Evolutionary conservation across 2,329 filamentous ascomycete species (phyloP).

Genomic region (Atkinsonella hypoxylon): DNA sequence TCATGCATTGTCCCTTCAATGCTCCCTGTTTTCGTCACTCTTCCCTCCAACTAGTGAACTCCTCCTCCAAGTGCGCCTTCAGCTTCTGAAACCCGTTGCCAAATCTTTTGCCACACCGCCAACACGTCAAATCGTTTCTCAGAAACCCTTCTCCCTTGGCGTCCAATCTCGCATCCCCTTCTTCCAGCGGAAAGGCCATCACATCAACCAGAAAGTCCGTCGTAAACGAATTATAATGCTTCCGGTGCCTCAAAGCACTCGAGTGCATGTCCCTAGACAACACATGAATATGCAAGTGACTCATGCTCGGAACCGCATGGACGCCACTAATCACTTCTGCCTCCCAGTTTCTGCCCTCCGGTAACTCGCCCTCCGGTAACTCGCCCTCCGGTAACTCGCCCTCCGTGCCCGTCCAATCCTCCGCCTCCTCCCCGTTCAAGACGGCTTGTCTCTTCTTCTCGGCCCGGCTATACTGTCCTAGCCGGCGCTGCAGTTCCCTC

Average conservation of each 20-base stretch:
- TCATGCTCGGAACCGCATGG: conserved; percentile 85
- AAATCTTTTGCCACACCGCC: conserved; percentile 70
- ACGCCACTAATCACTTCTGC: conserved; percentile 65
- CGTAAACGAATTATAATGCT: conserved; percentile 87
- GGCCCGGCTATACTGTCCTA: conserved; percentile 48
- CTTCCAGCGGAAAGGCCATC: conserved; percentile 63
- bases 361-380: conserved; percentile 38
- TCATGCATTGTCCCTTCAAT: not conserved
- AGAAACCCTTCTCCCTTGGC: conserved; percentile 48
- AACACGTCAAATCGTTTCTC: conserved; percentile 59
- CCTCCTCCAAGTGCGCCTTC: conserved; percentile 62
- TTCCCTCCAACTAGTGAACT: conserved; percentile 65
- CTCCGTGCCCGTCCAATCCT: conserved; percentile 12
- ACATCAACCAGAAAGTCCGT: conserved; percentile 74
- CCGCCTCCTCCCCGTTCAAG: conserved; percentile 38
- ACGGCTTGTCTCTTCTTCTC: conserved; percentile 57
- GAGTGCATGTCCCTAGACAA: conserved; percentile 70
- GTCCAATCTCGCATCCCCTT: conserved; percentile 51
- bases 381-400: conserved; percentile 48
- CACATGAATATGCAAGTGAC: conserved; percentile 82
- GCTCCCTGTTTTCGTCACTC: conserved; percentile 28
- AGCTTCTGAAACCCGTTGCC: conserved; percentile 60
- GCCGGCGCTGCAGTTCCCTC: conserved; percentile 58
- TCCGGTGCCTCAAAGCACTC: conserved; percentile 59
- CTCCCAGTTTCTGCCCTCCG: conserved; percentile 66